Base-by-base conservation (phyloP, 2,329 filamentous ascomycete species). In the Ceratocystis destructans region DNA sequence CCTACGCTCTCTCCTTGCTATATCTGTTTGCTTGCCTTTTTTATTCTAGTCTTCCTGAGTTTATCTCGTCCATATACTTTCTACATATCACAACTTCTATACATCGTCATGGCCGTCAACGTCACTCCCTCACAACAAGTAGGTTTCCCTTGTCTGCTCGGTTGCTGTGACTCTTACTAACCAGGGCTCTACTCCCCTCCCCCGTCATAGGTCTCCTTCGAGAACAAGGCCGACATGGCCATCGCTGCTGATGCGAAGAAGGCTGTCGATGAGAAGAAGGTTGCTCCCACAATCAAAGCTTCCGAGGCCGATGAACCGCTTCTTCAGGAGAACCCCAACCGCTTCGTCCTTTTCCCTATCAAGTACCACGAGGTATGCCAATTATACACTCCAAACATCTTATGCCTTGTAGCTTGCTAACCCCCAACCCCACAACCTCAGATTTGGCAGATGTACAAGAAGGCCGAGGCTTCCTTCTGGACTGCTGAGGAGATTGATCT, bases 361-460 rank as follows among this genome's bases (percentile, higher is more conserved):
- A 96, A 96, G 83, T 96, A 97, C 79, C 92, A 97, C 74, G 93
- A 97, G 87, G 93, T 96, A 79, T 78, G 90, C 83, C 53, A 12
- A 63, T 28, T 15, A 3, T 22, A 28, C 31, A 33, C 31, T 0
- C 66, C 37, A 28, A 3, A 28, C 33, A 3, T 6, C 3, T 2
- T 33, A 53, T 6, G 37, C 41, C 44, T 15, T 1, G 17, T 20
- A 17, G 37, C 61, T 2, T 8, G 25, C 20, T 31, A 53, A 22
- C 41, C 4, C 61, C 17, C 5, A 15, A 50, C 3, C 22, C 22
- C 33, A 22, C 22, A 12, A 31, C 72, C 12, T 0, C 12, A 96
- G 92, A 95, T 96, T 78, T 99, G 94, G 94, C 93, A 97, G 79
- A 97, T 97, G 93, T 99, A 99, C 86, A 99, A 99, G 86, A 97